Conservation (phyloP, 129 eudicot species). For the Saussurea involucrata region DNA sequence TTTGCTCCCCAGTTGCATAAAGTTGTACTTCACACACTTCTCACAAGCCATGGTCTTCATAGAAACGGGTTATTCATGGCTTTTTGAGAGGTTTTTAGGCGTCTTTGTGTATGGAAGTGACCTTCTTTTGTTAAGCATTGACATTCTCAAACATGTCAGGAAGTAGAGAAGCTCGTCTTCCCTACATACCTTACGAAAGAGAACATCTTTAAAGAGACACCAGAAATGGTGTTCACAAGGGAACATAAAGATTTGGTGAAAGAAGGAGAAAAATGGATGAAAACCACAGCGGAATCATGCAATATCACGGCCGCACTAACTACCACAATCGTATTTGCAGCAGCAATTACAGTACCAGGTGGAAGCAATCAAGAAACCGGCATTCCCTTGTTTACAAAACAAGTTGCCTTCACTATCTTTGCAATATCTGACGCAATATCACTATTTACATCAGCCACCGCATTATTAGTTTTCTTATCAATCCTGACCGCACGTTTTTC, state of each 20-base stretch:
- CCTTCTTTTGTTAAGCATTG: no score
- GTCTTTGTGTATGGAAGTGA: no score
- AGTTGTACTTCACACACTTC: no score
- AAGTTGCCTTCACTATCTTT: neutral
- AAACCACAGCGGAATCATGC: neutral
- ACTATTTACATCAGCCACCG: neutral
- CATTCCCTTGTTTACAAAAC: neutral
- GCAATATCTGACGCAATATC: slow-evolving; percentile 10
- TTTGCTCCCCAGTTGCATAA: neutral
- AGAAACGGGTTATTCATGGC: no score
- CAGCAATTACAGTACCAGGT: slow-evolving; percentile 20
- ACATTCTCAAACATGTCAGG: no score
- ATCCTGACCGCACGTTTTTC: neutral
- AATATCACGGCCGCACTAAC: slow-evolving; percentile 11
- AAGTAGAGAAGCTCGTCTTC: neutral
- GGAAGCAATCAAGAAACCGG: neutral
- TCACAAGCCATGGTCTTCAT: no score
- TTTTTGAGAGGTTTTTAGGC: no score
- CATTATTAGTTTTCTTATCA: neutral
- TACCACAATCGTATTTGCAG: slow-evolving; percentile 14
- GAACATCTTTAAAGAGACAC: neutral
- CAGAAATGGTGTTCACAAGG: slow-evolving; percentile 11
- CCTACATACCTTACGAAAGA: neutral
- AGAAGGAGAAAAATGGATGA: slow-evolving; percentile 15
- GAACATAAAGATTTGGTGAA: slow-evolving; percentile 2